Conservation (phyloP, 2,329 filamentous ascomycete species). For the Ceratocystis diversiconidia region DNA sequence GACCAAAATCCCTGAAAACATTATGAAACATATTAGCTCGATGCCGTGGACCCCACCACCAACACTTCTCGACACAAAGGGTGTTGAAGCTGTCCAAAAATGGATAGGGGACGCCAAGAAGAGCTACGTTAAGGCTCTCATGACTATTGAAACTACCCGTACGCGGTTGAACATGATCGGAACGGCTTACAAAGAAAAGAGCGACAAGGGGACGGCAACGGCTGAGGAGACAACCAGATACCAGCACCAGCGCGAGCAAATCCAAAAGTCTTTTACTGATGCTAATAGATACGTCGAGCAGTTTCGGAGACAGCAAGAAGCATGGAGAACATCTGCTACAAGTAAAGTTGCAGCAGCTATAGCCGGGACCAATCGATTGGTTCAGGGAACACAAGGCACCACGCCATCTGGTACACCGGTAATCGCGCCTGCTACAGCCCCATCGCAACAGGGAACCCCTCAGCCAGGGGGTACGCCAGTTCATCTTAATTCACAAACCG, state of each 20-base stretch:
- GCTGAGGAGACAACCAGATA: slow-evolving; percentile 35
- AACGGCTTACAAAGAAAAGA: slow-evolving; percentile 29
- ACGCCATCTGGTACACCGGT: slow-evolving; percentile 1
- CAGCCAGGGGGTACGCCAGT: neutral
- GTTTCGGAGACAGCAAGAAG: slow-evolving; percentile 34
- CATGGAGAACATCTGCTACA: slow-evolving; percentile 21
- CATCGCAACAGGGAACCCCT: slow-evolving; percentile 4
- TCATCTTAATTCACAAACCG: slow-evolving; percentile 11
- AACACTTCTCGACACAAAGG: slow-evolving; percentile 29
- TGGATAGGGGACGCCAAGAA: slow-evolving; percentile 36
- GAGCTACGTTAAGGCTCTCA: slow-evolving; percentile 34
- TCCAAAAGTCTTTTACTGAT: slow-evolving; percentile 33
- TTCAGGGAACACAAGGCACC: slow-evolving; percentile 1
- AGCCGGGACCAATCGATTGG: slow-evolving; percentile 12
- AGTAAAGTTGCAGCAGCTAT: slow-evolving; percentile 12
- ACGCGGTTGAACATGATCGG: slow-evolving; percentile 32
- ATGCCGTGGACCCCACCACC: slow-evolving; percentile 35
- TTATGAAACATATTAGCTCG: slow-evolving; percentile 34
- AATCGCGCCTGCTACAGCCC: slow-evolving; percentile 1
- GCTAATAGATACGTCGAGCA: slow-evolving; percentile 35
- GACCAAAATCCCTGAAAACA: slow-evolving; percentile 29
- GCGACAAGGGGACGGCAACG: slow-evolving; percentile 31
- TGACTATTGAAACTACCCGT: slow-evolving; percentile 35
- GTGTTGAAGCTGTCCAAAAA: slow-evolving; percentile 31
- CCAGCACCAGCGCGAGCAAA: slow-evolving; percentile 31